Evolutionary conservation across 2,329 filamentous ascomycete genomes (phyloP).

Genomic region (Colletotrichum ledebouriae): DNA sequence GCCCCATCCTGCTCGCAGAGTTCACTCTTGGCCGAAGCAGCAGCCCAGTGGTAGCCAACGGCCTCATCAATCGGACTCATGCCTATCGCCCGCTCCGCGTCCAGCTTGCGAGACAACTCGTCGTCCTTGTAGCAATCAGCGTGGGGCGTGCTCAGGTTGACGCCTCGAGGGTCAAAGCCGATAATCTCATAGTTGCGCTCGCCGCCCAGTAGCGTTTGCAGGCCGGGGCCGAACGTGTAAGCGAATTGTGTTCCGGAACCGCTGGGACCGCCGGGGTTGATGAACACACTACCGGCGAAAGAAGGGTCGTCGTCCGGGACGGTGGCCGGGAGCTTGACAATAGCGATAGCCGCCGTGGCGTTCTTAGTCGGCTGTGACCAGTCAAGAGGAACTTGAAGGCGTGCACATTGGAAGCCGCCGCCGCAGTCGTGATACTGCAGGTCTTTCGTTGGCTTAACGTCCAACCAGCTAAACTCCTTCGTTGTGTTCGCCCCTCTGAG

Average conservation of each 20-base stretch:
- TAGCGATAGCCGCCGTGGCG: slow-evolving; percentile 49
- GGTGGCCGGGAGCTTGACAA: slow-evolving; percentile 50
- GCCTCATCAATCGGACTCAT: slow-evolving; percentile 3
- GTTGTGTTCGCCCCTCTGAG: neutral
- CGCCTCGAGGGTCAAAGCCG: slow-evolving; percentile 54
- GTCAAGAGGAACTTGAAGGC: slow-evolving; percentile 58
- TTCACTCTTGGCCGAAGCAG: slow-evolving; percentile 41
- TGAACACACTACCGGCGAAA: slow-evolving; percentile 53
- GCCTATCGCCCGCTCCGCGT: slow-evolving; percentile 44
- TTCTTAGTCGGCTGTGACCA: slow-evolving; percentile 49
- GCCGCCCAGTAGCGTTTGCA: slow-evolving; percentile 47
- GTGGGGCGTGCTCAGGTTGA: slow-evolving; percentile 49
- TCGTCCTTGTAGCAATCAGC: slow-evolving; percentile 50
- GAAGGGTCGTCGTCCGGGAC: slow-evolving; percentile 49
- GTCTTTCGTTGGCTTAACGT: slow-evolving; percentile 50
- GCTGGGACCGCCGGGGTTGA: slow-evolving; percentile 56
- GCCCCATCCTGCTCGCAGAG: slow-evolving; percentile 44
- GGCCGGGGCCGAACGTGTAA: slow-evolving; percentile 36
- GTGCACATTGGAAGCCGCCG: slow-evolving; percentile 54
- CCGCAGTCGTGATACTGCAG: slow-evolving; percentile 58
- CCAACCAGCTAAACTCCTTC: slow-evolving; percentile 51
- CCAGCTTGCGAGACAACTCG: slow-evolving; percentile 44
- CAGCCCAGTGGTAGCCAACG: slow-evolving; percentile 34
- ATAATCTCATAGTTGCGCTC: slow-evolving; percentile 52
- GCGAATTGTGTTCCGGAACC: slow-evolving; percentile 49